These are phyloP conservation scores for Sungouiozyma ichnusensis DNA, from an alignment of 805 yeast species.

Conservation along the genomic window DNA sequence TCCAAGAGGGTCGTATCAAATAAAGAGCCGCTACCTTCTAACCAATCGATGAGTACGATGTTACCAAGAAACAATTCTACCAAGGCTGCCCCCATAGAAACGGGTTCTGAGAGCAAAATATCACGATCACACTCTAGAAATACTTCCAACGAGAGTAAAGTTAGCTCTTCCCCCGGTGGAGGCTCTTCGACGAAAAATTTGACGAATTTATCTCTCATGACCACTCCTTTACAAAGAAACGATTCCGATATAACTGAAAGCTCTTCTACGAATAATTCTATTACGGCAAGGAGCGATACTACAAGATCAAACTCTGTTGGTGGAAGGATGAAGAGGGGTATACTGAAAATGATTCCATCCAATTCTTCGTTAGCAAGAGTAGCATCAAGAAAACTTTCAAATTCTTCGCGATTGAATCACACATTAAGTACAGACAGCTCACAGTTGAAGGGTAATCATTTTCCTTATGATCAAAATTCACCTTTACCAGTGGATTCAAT, in stretches of 20 bases:
- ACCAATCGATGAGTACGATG: not conserved
- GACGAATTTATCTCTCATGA: not conserved
- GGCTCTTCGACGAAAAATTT: constrained; percentile 1
- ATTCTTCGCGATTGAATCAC: not conserved
- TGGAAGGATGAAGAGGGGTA: constrained; percentile 19
- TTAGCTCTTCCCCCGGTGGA: constrained; percentile 1
- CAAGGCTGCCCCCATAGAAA: not conserved
- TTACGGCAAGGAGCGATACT: constrained; percentile 1
- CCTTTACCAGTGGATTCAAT: not conserved
- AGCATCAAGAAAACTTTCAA: not conserved
- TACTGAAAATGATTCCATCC: constrained; percentile 18
- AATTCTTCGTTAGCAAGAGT: not conserved
- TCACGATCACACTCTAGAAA: not conserved
- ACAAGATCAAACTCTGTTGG: constrained; percentile 19
- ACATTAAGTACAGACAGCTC: not conserved
- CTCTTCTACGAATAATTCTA: not conserved
- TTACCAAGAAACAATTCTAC: not conserved
- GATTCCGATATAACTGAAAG: not conserved
- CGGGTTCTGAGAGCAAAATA: not conserved
- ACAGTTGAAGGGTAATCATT: not conserved
- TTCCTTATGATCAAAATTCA: not conserved
- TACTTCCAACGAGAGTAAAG: not conserved
- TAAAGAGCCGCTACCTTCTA: not conserved
- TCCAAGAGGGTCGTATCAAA: not conserved
- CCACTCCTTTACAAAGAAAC: not conserved